Conservation (phyloP, 2,329 filamentous ascomycete species). For the Trichocomaceae sp. region DNA sequence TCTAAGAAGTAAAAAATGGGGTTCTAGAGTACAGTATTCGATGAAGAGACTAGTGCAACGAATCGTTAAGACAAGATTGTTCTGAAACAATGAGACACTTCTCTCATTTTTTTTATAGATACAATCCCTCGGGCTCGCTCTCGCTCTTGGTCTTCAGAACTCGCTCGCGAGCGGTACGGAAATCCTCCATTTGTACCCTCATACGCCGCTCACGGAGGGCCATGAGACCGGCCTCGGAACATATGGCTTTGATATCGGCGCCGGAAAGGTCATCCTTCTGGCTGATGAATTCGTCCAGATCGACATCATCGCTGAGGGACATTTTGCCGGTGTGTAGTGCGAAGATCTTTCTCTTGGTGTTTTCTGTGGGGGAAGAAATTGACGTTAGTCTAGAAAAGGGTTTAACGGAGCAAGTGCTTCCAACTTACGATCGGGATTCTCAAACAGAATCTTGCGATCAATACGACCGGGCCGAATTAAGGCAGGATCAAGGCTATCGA, state of each 20-base stretch:
- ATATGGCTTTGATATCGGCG: slow-evolving; percentile 98
- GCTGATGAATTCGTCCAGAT: slow-evolving; percentile 94
- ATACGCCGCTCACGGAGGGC: slow-evolving; percentile 90
- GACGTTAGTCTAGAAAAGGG: not conserved
- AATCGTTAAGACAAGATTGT: not conserved
- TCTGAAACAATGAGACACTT: not conserved
- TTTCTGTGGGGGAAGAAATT: slow-evolving; percentile 45
- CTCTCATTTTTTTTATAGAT: slow-evolving; percentile 69
- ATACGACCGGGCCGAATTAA: slow-evolving; percentile 96
- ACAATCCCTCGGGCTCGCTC: slow-evolving; percentile 95
- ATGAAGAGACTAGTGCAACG: not conserved
- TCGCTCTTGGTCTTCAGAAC: slow-evolving; percentile 98
- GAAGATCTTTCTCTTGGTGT: slow-evolving; percentile 97
- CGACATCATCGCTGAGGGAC: slow-evolving; percentile 93
- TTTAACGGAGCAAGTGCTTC: not conserved
- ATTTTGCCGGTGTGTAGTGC: slow-evolving; percentile 98
- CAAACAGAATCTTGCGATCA: slow-evolving; percentile 88
- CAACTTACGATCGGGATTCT: slow-evolving; percentile 60
- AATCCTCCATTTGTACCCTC: slow-evolving; percentile 98
- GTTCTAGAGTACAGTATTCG: slow-evolving; percentile 7
- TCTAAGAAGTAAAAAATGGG: not conserved
- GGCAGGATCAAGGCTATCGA: slow-evolving; percentile 91
- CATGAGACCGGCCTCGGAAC: slow-evolving; percentile 91
- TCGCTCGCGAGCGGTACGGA: slow-evolving; percentile 82
- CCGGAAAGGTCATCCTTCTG: slow-evolving; percentile 97